These are phyloP conservation scores for Candida glucosophila DNA, from an alignment of 1,139 yeast genomes.

Conservation along the genomic window DNA sequence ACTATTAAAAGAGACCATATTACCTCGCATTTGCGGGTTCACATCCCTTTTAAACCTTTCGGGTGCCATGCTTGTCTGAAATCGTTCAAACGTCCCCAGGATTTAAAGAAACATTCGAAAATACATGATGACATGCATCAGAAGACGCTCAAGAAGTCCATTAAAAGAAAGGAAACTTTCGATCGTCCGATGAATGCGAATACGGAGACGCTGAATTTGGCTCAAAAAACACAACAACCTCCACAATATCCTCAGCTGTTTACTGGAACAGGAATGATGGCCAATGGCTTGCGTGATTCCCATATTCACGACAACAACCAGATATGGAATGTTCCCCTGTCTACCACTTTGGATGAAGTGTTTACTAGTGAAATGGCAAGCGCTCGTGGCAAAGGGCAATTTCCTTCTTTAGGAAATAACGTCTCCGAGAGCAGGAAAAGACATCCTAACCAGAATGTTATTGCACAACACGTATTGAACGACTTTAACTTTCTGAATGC, in stretches of 20 bases:
- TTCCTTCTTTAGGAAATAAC: no score
- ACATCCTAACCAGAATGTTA: constrained; percentile 7
- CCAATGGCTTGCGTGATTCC: no score
- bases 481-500: constrained; percentile 24
- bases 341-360: background rate
- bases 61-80: constrained; percentile 72
- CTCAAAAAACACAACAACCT: no score
- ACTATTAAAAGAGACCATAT: constrained; percentile 93
- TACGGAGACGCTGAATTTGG: no score
- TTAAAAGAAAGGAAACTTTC: constrained; percentile 26
- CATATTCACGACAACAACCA: no score
- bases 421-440: constrained; percentile 7
- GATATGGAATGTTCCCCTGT: no score
- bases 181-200: no score
- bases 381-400: no score
- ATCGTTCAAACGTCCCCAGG: constrained; percentile 92
- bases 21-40: constrained; percentile 90
- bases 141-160: constrained; percentile 33
- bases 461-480: constrained; percentile 30
- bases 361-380: background rate
- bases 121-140: constrained; percentile 67
- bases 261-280: no score
- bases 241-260: no score
- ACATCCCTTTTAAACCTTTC: constrained; percentile 88
- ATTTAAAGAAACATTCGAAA: constrained; percentile 83